Base-by-base conservation (phyloP, 169 alveolate genomes). In the Eimeria necatrix region DNA sequence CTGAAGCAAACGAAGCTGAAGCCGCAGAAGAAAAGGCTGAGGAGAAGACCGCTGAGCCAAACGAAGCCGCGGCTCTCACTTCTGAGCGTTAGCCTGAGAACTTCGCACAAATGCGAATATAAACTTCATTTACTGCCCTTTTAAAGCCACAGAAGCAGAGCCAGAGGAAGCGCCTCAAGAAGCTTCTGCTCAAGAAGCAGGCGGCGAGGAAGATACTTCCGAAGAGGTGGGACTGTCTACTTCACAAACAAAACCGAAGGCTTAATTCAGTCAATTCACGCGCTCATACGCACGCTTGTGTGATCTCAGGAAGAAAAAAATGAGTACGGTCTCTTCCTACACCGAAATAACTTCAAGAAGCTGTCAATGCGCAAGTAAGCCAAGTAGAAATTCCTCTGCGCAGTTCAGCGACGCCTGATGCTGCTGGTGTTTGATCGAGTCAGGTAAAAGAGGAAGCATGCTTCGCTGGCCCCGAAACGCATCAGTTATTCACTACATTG, bases 321-420 rank as follows among this genome's bases (percentile, higher is more conserved):
- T 56, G 68, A 56, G 2, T 59, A 78, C n/a, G 88, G 88, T 70
- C 88, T 78, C 68, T 78, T 78, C 88, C 20, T 78, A 61, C 88
- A 78, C 22, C 48, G 10, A 14, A 14, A 32, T 5, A 73, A 73
- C 26, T 16, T 18, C 32, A 73, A 73, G 84, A 73, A 56, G 20
- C 56, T 51, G 46, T 51, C 84, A 56, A 51, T 73, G 59, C 84
- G 84, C 53, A 73, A 6, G 59, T 22, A 46, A 32, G 24, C 16
- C 32, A 41, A 46, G 3, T 16, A 14, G 59, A 32, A 41, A 73
- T 26, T 22, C 4, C 24, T 41, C 32, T 46, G 46, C 53, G 32
- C 12, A 73, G 16, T 24, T 41, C 84, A 73, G 56, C 26, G 4
- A 73, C 53, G 46, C 18, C 56, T 32, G 41, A 32, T 32, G 41